Evolutionary conservation across 371 early-diverging fungal species (phyloP).

Genomic region (Mortierella sp.): DNA sequence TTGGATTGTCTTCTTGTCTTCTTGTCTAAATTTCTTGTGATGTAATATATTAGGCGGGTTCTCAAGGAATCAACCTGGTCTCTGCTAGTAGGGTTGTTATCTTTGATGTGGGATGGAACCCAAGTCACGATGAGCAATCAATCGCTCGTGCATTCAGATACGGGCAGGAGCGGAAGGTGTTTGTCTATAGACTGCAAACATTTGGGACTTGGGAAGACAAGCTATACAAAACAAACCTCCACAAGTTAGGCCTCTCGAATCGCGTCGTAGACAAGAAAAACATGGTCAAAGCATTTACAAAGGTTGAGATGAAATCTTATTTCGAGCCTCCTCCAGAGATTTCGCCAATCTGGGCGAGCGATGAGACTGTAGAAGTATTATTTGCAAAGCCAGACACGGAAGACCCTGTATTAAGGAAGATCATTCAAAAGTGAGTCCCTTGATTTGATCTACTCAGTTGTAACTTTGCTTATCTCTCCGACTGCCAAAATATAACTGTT

Average conservation of each 20-base stretch:
- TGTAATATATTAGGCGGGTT: slow-evolving; percentile 62
- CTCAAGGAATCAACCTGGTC: slow-evolving; percentile 91
- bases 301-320: slow-evolving; percentile 63
- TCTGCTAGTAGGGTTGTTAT: slow-evolving; percentile 92
- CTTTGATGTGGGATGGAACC: slow-evolving; percentile 97
- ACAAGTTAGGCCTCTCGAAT: slow-evolving; percentile 67
- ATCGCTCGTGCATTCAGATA: slow-evolving; percentile 87
- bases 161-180: slow-evolving; percentile 80
- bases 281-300: slow-evolving; percentile 54
- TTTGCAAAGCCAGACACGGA: slow-evolving; percentile 38
- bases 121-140: slow-evolving; percentile 93
- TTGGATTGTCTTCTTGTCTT: not conserved
- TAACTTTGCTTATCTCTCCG: not conserved
- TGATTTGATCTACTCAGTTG: not conserved
- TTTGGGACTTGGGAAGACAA: slow-evolving; percentile 70
- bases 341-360: slow-evolving; percentile 20
- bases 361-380: slow-evolving; percentile 21
- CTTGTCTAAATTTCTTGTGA: not conserved
- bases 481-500: not conserved
- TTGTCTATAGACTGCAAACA: slow-evolving; percentile 81
- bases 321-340: slow-evolving; percentile 57
- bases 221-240: slow-evolving; percentile 63
- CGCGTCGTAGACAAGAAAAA: slow-evolving; percentile 75
- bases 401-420: slow-evolving; percentile 21
- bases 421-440: slow-evolving; percentile 34